phyloP scores from a whole-genome alignment of 2,329 filamentous ascomycete species.

The Xylaria sp. region DNA sequence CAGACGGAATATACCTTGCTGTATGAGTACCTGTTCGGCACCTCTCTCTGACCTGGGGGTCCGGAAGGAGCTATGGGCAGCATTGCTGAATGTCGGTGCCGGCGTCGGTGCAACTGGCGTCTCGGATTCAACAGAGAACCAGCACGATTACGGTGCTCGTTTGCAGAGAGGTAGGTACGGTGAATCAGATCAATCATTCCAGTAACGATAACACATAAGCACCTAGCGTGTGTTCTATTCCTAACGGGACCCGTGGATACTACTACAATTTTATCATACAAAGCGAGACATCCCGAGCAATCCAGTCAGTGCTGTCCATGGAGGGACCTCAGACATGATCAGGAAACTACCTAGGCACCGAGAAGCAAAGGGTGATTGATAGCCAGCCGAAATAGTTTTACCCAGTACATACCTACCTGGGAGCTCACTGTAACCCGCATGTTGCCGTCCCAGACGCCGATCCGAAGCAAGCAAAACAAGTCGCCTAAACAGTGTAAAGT shows the following conservation, averaged over 20 bases:
- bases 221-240: neutral
- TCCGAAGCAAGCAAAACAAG: conserved; percentile 9
- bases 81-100: no score
- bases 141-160: no score
- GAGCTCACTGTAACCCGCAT: neutral
- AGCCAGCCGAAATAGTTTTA: neutral
- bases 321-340: neutral
- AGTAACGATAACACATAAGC: neutral
- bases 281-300: neutral
- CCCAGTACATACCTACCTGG: neutral
- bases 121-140: no score
- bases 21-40: no score
- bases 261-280: conserved; percentile 5
- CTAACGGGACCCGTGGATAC: neutral
- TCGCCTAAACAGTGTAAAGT: conserved; percentile 1
- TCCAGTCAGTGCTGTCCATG: neutral
- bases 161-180: no score
- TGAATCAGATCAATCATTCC: neutral
- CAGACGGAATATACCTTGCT: no score
- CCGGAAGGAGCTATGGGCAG: no score
- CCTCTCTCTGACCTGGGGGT: no score
- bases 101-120: no score
- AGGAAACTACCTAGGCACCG: neutral
- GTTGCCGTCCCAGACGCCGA: conserved; percentile 10
- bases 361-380: neutral